phyloP scores from a whole-genome alignment of 2,329 filamentous ascomycete genomes.

The Cladorrhinum sp. region DNA sequence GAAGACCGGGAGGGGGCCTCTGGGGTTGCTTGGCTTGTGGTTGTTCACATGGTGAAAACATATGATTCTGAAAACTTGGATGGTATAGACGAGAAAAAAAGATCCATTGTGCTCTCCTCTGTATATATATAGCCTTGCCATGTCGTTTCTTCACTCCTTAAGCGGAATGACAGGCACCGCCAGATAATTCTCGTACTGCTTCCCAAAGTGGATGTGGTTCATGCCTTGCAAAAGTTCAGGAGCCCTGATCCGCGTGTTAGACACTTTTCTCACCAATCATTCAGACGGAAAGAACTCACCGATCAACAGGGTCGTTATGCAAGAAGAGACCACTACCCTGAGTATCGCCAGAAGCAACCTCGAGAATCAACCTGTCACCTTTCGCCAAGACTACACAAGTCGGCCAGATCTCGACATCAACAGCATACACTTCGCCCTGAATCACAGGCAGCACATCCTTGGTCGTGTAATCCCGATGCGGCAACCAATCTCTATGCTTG shows the following conservation, averaged over 20 bases:
- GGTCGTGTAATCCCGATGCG: slow-evolving; percentile 56
- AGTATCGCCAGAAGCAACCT: slow-evolving; percentile 55
- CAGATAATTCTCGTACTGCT: slow-evolving; percentile 48
- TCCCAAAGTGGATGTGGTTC: slow-evolving; percentile 54
- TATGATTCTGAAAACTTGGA: neutral
- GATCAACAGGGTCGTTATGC: slow-evolving; percentile 49
- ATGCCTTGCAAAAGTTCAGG: slow-evolving; percentile 47
- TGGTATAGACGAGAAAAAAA: neutral
- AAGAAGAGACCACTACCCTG: slow-evolving; percentile 57
- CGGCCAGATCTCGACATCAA: slow-evolving; percentile 64
- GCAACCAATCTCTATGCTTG: slow-evolving; percentile 52
- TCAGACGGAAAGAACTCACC: slow-evolving; percentile 14
- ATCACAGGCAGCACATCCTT: slow-evolving; percentile 55
- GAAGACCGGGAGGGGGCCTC: neutral
- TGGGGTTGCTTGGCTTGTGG: neutral
- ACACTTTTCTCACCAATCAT: slow-evolving; percentile 15
- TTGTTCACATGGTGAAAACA: neutral
- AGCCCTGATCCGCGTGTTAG: slow-evolving; percentile 37
- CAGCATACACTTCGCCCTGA: slow-evolving; percentile 52
- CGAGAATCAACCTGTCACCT: slow-evolving; percentile 53
- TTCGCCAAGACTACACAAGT: slow-evolving; percentile 60
- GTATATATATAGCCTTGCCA: too few species aligned
- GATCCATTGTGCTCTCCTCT: too few species aligned
- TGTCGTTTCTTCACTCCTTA: slow-evolving; percentile 7
- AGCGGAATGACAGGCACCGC: slow-evolving; percentile 50